Conservation (phyloP, 495 filamentous ascomycete species). For the Aspergillus haitiensis region DNA sequence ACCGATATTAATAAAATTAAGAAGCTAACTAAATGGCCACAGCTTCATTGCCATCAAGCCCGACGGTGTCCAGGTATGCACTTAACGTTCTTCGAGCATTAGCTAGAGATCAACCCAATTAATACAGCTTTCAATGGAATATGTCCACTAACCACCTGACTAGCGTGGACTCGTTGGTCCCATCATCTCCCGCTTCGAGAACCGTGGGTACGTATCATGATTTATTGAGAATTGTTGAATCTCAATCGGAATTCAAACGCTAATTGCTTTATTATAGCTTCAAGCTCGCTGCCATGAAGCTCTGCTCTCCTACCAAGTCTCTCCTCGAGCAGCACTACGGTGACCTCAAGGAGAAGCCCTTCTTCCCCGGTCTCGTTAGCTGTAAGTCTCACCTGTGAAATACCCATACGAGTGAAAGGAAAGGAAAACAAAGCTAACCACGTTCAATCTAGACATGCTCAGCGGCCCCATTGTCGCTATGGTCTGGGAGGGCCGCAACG, state of each 20-base stretch:
- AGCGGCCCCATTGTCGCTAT: conserved; percentile 96
- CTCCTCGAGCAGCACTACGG: conserved; percentile 98
- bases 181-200: conserved; percentile 97
- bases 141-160: conserved; percentile 27
- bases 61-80: conserved; percentile 93
- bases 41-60: conserved; percentile 99
- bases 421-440: conserved; percentile 12
- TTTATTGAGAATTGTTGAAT: conserved; percentile 1
- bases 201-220: conserved; percentile 66
- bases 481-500: conserved; percentile 98
- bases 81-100: conserved; percentile 4
- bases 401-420: background rate
- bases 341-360: conserved; percentile 89
- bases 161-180: conserved; percentile 94
- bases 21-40: conserved; percentile 48
- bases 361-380: conserved; percentile 90
- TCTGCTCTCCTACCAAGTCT: conserved; percentile 77
- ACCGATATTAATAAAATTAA: conserved; percentile 25
- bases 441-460: conserved; percentile 73
- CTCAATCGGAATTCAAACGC: conserved; percentile 20
- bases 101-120: conserved; percentile 6
- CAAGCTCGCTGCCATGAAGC: conserved; percentile 98
- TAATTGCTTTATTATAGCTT: conserved; percentile 54
- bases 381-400: conserved; percentile 57
- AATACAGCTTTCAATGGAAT: background rate